Evolutionary conservation across 345 rosid genomes (phyloP), one percentile per base, ranked within the genome.

Genomic region (Syzygium jambos): DNA sequence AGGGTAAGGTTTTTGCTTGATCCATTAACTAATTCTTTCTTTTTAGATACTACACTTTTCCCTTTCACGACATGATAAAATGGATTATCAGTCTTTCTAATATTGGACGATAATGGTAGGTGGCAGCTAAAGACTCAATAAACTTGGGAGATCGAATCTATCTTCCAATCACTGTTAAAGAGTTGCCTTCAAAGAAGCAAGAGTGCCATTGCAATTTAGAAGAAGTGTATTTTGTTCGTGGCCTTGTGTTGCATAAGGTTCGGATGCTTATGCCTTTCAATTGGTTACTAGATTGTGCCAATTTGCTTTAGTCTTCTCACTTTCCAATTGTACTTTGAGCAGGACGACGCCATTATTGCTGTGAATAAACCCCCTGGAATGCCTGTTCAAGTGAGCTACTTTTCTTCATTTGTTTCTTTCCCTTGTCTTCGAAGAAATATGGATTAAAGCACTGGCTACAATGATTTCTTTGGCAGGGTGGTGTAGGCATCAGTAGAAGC

Each of bases 301-400:
- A n/a, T 87, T 87, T 10, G 12, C 89, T 83, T 49, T 9, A 54
- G 57, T 87, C 86, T 8, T 86, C 86, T 87, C 85, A 85, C 63
- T 22, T 85, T 9, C 25, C 86, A 56, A 87, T 88, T 56, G n/a
- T 88, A 89, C 84, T 88, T 86, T 86, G 89, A 30, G 82, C 91
- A 96, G 99, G 99, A 98, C 91, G 86, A 94, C 6, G 90, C 95
- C 49, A 94, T 96, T 90, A 91, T 98, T 87, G 97, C 93, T 73
- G 78, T 98, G 90, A 95, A 98, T 89, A 98, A 96, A 83, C 99
- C 99, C 85, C 96, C 95, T 6, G 97, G 99, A 89, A 82, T 98
- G 95, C 95, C 99, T 77, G 99, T 96, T 90, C 99, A 98, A 93
- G 99, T 96, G 88, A 91, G 90, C 78, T 85, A 46, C 59, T 49